Percentiles rank a stretch among this genome's conserved stretches.
These are phyloP conservation scores for Candida hungchunana DNA, from an alignment of 805 yeast genomes.

Conservation along the genomic window DNA sequence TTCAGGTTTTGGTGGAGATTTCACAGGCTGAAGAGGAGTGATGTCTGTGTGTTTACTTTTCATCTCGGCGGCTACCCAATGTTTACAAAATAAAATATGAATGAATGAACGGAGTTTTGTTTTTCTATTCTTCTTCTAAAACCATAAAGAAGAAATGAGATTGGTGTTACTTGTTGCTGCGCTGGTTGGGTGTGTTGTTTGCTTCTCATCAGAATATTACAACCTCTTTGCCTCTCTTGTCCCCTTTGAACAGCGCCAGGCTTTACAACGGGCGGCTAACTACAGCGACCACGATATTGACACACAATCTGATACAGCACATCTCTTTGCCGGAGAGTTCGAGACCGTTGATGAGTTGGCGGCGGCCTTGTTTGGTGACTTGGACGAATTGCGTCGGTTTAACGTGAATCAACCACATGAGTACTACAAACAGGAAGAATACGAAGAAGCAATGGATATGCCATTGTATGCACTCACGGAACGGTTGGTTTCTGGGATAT, in stretches of 20 bases:
- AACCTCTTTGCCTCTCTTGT: not conserved
- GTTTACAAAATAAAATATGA: not conserved
- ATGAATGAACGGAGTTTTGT: too few species aligned
- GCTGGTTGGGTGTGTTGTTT: too few species aligned
- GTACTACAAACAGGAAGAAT: conserved; percentile 5
- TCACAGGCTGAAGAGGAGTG: conserved; percentile 8
- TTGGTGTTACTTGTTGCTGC: too few species aligned
- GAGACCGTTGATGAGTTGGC: conserved; percentile 13
- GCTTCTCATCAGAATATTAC: too few species aligned
- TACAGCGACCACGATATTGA: not conserved
- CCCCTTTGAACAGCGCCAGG: not conserved
- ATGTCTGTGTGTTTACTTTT: not conserved
- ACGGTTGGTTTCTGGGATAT: conserved; percentile 9
- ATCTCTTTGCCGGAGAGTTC: conserved; percentile 14
- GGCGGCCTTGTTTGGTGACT: conserved; percentile 13
- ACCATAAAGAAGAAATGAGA: too few species aligned
- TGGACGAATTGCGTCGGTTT: conserved; percentile 10
- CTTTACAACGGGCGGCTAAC: conserved; percentile 5
- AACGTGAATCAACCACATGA: conserved; percentile 9
- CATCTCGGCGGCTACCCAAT: not conserved
- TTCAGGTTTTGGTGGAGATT: conserved; percentile 13
- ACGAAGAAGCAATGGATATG: conserved; percentile 9
- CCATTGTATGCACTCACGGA: conserved; percentile 11
- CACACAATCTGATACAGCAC: not conserved
- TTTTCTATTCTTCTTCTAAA: too few species aligned